phyloP scores from a whole-genome alignment of 192 early-diverging fungal species.

The Coemansia sp. region DNA sequence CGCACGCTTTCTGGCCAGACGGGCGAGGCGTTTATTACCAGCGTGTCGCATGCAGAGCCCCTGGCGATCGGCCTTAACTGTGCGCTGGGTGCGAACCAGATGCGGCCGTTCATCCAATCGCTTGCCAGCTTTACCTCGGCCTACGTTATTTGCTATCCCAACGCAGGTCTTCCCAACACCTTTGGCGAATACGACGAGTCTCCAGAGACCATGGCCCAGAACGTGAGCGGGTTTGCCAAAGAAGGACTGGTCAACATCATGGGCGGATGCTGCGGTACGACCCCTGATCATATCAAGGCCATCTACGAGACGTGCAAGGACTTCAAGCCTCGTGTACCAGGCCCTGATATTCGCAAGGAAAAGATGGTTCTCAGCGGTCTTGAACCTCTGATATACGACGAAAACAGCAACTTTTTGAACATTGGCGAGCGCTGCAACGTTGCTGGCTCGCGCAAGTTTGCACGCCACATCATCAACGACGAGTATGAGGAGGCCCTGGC shows the following conservation, averaged over 20 bases:
- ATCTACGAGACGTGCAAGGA: slow-evolving; percentile 74
- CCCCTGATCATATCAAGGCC: slow-evolving; percentile 89
- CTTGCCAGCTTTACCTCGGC: slow-evolving; percentile 80
- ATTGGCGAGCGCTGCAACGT: slow-evolving; percentile 98
- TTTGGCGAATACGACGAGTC: slow-evolving; percentile 96
- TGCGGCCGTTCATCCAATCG: slow-evolving; percentile 93
- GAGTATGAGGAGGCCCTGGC: slow-evolving; percentile 92
- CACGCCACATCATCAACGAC: slow-evolving; percentile 87
- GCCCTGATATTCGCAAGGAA: slow-evolving; percentile 64
- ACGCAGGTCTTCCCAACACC: slow-evolving; percentile 95
- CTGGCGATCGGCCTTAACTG: slow-evolving; percentile 91
- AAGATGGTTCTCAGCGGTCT: slow-evolving; percentile 84
- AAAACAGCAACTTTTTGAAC: slow-evolving; percentile 86
- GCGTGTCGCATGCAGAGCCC: slow-evolving; percentile 75
- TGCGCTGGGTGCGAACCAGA: slow-evolving; percentile 86
- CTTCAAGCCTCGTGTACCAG: slow-evolving; percentile 77
- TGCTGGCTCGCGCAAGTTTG: slow-evolving; percentile 91
- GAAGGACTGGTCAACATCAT: slow-evolving; percentile 94
- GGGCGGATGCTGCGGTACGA: slow-evolving; percentile 97
- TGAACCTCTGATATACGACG: slow-evolving; percentile 80
- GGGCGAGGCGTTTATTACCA: slow-evolving; percentile 92
- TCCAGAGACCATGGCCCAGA: slow-evolving; percentile 80
- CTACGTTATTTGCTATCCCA: slow-evolving; percentile 92
- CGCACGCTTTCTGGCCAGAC: slow-evolving; percentile 96
- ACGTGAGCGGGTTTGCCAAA: slow-evolving; percentile 83